Conservation (phyloP, 2,329 filamentous ascomycete species). For the Pyrenophora seminiperda region DNA sequence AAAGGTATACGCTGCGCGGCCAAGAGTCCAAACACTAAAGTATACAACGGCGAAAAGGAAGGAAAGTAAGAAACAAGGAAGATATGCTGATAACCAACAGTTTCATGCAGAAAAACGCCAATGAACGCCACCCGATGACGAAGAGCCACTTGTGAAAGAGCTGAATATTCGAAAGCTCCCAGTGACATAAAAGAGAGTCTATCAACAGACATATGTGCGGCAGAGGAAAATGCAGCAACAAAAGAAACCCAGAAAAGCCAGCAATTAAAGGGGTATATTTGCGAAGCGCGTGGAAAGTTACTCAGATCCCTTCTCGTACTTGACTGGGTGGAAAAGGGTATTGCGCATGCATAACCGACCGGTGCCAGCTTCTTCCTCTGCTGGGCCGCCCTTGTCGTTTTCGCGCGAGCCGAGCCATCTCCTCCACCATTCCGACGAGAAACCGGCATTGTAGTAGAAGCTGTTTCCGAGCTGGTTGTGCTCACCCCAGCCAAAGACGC, state of each 20-base stretch:
- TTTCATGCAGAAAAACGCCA: slow-evolving; percentile 30
- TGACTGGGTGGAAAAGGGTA: slow-evolving; percentile 56
- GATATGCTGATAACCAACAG: slow-evolving; percentile 10
- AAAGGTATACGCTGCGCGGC: slow-evolving; percentile 28
- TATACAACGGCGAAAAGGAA: slow-evolving; percentile 15
- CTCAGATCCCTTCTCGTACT: slow-evolving; percentile 52
- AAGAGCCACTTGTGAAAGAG: slow-evolving; percentile 17
- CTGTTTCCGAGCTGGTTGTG: slow-evolving; percentile 57
- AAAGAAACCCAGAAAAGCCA: slow-evolving; percentile 18
- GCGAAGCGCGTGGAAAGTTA: slow-evolving; percentile 26
- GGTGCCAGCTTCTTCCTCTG: slow-evolving; percentile 52
- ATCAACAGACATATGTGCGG: slow-evolving; percentile 24
- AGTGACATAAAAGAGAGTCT: slow-evolving; percentile 26
- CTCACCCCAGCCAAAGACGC: slow-evolving; percentile 58
- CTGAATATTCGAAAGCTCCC: slow-evolving; percentile 33
- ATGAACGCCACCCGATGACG: slow-evolving; percentile 43
- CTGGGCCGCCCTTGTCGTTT: slow-evolving; percentile 50
- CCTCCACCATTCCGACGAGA: slow-evolving; percentile 55
- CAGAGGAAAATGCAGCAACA: slow-evolving; percentile 20
- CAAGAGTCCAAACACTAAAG: slow-evolving; percentile 8
- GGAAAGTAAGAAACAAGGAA: slow-evolving; percentile 14
- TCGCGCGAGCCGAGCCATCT: slow-evolving; percentile 57
- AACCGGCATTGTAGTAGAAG: slow-evolving; percentile 59
- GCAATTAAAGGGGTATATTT: slow-evolving; percentile 36
- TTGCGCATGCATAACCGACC: slow-evolving; percentile 55